These are phyloP conservation scores for Jamesozyma spencerorum DNA, from an alignment of 805 yeast species.

Conservation along the genomic window DNA sequence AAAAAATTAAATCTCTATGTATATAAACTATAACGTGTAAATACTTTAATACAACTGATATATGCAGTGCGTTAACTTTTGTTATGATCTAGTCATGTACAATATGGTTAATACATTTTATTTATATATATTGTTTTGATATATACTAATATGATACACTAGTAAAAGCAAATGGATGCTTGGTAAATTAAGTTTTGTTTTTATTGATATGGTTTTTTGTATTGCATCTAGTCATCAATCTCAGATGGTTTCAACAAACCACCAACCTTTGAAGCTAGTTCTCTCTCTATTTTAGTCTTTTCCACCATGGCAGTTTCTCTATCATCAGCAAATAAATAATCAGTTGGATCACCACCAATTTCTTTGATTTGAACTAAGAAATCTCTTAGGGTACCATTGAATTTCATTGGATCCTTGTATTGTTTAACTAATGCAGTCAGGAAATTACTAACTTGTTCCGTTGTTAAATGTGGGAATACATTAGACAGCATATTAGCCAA, in stretches of 20 bases:
- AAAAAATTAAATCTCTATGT: not conserved
- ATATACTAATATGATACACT: not conserved
- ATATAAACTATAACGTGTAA: not conserved
- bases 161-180: not conserved
- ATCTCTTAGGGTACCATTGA: conserved; percentile 82
- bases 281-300: conserved; percentile 59
- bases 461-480: conserved; percentile 89
- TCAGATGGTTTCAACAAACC: conserved; percentile 93
- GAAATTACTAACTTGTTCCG: conserved; percentile 74
- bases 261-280: conserved; percentile 78
- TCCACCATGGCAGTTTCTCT: conserved; percentile 68
- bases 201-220: too few relatives aligned
- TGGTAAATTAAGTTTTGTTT: not conserved
- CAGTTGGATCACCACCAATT: conserved; percentile 91
- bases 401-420: conserved; percentile 64
- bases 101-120: too few relatives aligned
- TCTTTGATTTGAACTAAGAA: conserved; percentile 94
- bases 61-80: too few relatives aligned
- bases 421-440: conserved; percentile 65
- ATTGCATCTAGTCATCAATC: conserved; percentile 63
- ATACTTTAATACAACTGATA: not conserved
- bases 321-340: conserved; percentile 90
- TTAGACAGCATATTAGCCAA: conserved; percentile 69
- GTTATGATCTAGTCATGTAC: too few relatives aligned
- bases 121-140: not conserved